phyloP scores from a whole-genome alignment of 371 early-diverging fungal genomes.

The Mucor lusitanicus region DNA sequence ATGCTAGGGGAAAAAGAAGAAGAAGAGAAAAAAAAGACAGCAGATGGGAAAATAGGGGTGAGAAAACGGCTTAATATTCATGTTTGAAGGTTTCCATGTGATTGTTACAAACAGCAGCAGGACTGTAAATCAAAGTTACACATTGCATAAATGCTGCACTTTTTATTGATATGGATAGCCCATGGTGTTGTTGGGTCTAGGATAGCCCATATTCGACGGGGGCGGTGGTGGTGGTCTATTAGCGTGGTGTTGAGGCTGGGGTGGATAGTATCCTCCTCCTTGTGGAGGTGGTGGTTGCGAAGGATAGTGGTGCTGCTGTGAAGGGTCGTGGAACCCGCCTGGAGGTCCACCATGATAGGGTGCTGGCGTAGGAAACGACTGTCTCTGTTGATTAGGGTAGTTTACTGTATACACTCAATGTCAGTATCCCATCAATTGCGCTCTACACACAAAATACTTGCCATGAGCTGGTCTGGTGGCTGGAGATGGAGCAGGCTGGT shows the following conservation, averaged over 20 bases:
- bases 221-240: slow-evolving; percentile 4
- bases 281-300: slow-evolving; percentile 1
- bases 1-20: neutral
- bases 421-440: neutral
- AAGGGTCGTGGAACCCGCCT: slow-evolving; percentile 2
- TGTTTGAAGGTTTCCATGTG: slow-evolving; percentile 1
- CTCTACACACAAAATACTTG: neutral
- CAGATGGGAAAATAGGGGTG: neutral
- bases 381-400: neutral
- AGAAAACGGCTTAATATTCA: neutral
- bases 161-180: neutral
- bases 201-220: slow-evolving; percentile 2
- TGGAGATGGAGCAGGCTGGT: slow-evolving; percentile 18
- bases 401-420: neutral
- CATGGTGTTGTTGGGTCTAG: slow-evolving; percentile 3
- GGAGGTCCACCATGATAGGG: slow-evolving; percentile 3
- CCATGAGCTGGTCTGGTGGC: neutral
- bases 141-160: neutral
- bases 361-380: neutral
- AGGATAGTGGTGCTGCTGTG: neutral
- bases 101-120: neutral
- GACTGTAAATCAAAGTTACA: neutral
- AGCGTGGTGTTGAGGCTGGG: neutral
- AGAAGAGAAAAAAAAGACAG: neutral
- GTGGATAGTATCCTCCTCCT: neutral